Evolutionary conservation across 2,329 filamentous ascomycete genomes (phyloP).

Genomic region (Beauveria australis): DNA sequence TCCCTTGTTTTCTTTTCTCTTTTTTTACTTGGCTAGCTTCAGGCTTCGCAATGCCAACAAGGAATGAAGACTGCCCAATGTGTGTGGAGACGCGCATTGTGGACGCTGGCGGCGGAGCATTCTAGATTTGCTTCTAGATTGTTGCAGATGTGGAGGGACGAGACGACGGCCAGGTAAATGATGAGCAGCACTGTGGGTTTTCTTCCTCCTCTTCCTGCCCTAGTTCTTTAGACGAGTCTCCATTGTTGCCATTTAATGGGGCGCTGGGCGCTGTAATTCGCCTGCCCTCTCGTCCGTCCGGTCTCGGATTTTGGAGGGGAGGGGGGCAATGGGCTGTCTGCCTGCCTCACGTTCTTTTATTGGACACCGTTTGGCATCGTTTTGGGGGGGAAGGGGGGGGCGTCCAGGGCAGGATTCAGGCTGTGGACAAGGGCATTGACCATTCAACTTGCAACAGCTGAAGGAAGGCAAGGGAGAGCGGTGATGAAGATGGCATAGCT

Average conservation of each 20-base stretch:
- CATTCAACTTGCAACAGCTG: neutral
- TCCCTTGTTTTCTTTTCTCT: too few species aligned
- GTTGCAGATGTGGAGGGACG: conserved; percentile 6
- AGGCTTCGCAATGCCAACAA: neutral
- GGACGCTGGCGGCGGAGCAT: conserved; percentile 1
- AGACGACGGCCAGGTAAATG: neutral
- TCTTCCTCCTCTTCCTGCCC: too few species aligned
- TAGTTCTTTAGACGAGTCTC: neutral
- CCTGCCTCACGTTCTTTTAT: neutral
- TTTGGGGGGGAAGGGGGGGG: too few species aligned
- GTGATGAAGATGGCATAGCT: neutral
- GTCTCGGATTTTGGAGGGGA: neutral
- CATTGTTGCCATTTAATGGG: neutral
- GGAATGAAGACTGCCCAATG: neutral
- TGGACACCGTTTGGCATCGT: neutral
- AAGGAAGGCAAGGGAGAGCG: neutral
- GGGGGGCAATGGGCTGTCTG: neutral
- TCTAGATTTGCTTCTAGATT: conserved; percentile 11
- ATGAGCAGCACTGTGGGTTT: conserved; percentile 1
- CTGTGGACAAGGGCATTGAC: neutral
- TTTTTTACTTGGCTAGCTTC: too few species aligned
- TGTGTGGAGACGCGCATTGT: neutral
- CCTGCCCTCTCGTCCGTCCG: neutral
- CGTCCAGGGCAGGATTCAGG: neutral
- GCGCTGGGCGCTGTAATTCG: neutral